Evolutionary conservation across 331 rosid species (phyloP), one percentile per base, ranked within the genome.

Genomic region (Quercus lobata): DNA sequence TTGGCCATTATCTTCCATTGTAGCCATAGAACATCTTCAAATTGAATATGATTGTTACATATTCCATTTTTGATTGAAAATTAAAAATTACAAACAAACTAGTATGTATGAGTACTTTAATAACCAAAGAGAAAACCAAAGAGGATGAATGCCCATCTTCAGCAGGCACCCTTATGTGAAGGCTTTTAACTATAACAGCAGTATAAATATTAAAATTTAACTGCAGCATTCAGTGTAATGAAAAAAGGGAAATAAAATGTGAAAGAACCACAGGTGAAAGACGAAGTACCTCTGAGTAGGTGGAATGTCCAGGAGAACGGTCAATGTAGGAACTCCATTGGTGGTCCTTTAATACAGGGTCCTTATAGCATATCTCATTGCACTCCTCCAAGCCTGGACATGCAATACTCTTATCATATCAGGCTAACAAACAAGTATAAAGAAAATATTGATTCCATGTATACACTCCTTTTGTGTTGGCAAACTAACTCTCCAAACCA

Each of bases 241-340:
- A 16, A 30, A 65, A 5, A 15, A 77, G 56, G 56, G 35, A 69
- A 72, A 29, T 4, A 22, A 14, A 69, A 57, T 37, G 12, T 22
- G 19, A 2, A 55, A 18, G n/a, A 77, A 25, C 16, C 52, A 27
- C 11, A 9, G 9, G 25, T 32, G 49, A 53, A 6, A 60, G 19
- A 46, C 49, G 54, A 83, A 80, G 57, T 81, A 91, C 97, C 96
- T 85, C 92, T 1, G 99, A 93, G 80, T 88, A 89, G 54, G 82
- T 72, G 65, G 89, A 89, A 80, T 87, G 78, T 44, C 99, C 97
- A 30, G 99, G 99, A 73, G 97, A 95, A 41, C 99, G 95, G 78
- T 93, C 97, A 74, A 95, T 95, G 84, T 84, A 95, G 80, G 99
- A 92, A 79, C 94, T 95, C 99, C 99, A 95, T 53, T 91, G 88